Conservation (phyloP, 2,329 filamentous ascomycete species). For the Exophiala spinifera region DNA sequence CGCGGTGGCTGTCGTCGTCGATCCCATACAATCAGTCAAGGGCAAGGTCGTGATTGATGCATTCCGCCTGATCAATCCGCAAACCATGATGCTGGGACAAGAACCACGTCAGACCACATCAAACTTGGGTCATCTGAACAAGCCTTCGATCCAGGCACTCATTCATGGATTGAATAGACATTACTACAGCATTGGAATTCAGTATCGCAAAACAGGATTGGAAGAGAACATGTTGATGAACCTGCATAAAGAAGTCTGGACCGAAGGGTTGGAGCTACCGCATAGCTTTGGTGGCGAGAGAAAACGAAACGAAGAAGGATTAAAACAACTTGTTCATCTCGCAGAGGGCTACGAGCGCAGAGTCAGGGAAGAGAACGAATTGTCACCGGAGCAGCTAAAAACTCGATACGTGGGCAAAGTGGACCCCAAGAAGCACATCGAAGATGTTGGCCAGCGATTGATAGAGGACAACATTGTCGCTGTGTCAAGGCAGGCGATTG, state of each 20-base stretch:
- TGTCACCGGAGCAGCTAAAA: slow-evolving; percentile 96
- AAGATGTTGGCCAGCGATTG: slow-evolving; percentile 91
- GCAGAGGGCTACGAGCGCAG: slow-evolving; percentile 98
- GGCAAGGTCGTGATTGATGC: slow-evolving; percentile 99
- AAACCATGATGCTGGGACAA: slow-evolving; percentile 95
- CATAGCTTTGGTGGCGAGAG: slow-evolving; percentile 90
- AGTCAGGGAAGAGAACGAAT: slow-evolving; percentile 96
- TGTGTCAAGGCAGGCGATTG: slow-evolving; percentile 98
- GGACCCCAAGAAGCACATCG: slow-evolving; percentile 98
- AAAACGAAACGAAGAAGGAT: slow-evolving; percentile 77
- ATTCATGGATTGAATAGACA: slow-evolving; percentile 97
- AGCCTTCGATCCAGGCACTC: slow-evolving; percentile 98
- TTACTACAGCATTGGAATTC: slow-evolving; percentile 98
- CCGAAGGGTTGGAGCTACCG: slow-evolving; percentile 93
- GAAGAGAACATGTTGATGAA: slow-evolving; percentile 99
- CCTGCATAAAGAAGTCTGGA: slow-evolving; percentile 99
- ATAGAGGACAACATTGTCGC: slow-evolving; percentile 99
- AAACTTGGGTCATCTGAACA: slow-evolving; percentile 96
- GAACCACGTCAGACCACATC: slow-evolving; percentile 97
- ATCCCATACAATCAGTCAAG: slow-evolving; percentile 98
- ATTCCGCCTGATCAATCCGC: slow-evolving; percentile 96
- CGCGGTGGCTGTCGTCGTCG: slow-evolving; percentile 94
- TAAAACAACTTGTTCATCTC: slow-evolving; percentile 82
- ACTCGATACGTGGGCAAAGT: slow-evolving; percentile 98
- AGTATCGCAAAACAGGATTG: slow-evolving; percentile 94